Percentiles rank a stretch among this genome's conserved stretches.
phyloP scores from a whole-genome alignment of 1,139 yeast genomes.

The Entelexis paramagnoliae region DNA sequence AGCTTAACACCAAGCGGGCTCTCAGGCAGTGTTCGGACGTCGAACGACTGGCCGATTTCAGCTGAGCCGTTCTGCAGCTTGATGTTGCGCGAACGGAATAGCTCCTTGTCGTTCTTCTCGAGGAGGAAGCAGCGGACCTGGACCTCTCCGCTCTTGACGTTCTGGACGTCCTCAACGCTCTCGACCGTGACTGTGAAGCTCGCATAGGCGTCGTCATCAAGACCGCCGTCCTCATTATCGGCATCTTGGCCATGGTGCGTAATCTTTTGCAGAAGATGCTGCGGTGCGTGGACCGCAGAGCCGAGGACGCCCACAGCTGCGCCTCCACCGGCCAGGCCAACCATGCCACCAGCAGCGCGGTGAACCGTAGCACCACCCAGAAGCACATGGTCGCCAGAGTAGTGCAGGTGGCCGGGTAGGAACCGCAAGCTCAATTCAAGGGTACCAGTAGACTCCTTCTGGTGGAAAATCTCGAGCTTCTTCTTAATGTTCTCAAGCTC shows the following conservation, averaged over 20 bases:
- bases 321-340: conserved; percentile 29
- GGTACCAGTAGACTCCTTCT: conserved; percentile 44
- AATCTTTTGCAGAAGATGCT: conserved; percentile 26
- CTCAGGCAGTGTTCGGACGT: conserved; percentile 56
- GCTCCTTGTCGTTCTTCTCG: conserved; percentile 38
- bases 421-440: conserved; percentile 51
- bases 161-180: conserved; percentile 24
- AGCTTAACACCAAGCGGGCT: conserved; percentile 51
- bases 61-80: conserved; percentile 44
- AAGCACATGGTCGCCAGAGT: conserved; percentile 22
- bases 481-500: conserved; percentile 25
- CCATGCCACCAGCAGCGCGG: conserved; percentile 26
- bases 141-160: conserved; percentile 23
- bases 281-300: conserved; percentile 22
- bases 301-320: conserved; percentile 27
- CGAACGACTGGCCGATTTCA: conserved; percentile 50
- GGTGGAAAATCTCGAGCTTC: conserved; percentile 39
- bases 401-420: conserved; percentile 40
- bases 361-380: conserved; percentile 24
- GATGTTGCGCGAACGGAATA: conserved; percentile 54
- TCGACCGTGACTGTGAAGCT: conserved; percentile 28
- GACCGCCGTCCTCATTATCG: conserved; percentile 22
- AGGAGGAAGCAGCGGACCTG: conserved; percentile 29
- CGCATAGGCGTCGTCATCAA: conserved; percentile 10
- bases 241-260: conserved; percentile 17